phyloP scores from a whole-genome alignment of 179 eudicot species.

The Silene vulgaris region DNA sequence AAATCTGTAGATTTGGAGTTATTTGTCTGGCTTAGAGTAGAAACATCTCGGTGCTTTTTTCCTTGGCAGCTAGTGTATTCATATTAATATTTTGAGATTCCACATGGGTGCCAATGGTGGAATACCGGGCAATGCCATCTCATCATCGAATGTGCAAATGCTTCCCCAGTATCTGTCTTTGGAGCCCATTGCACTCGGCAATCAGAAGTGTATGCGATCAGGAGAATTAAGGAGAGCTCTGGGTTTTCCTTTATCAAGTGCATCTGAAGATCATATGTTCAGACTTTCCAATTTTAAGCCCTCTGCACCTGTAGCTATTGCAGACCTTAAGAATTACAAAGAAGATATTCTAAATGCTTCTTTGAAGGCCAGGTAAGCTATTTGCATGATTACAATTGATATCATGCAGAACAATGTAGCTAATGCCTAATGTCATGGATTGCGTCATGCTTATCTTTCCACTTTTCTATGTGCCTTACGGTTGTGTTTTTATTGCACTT shows the following conservation, averaged over 20 bases:
- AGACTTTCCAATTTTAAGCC: constrained; percentile 34
- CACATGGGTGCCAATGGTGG: constrained; percentile 41
- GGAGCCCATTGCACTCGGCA: constrained; percentile 33
- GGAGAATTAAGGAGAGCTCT: constrained; percentile 43
- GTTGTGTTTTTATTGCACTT: not conserved
- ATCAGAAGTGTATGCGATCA: constrained; percentile 33
- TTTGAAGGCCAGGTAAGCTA: constrained; percentile 38
- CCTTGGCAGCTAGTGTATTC: not conserved
- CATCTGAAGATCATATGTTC: constrained; percentile 34
- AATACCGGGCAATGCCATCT: constrained; percentile 25
- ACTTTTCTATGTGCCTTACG: not conserved
- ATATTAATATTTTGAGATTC: constrained; percentile 10
- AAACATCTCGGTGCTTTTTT: not conserved
- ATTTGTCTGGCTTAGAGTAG: not conserved
- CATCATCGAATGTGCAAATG: constrained; percentile 30
- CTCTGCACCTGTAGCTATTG: constrained; percentile 35
- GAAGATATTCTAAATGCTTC: constrained; percentile 35
- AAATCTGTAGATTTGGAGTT: not conserved
- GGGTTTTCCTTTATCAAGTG: constrained; percentile 35
- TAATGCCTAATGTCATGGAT: not conserved
- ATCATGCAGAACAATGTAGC: not conserved
- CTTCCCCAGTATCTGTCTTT: constrained; percentile 36
- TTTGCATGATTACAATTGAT: not conserved
- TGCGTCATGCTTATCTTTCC: not conserved
- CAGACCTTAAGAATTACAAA: constrained; percentile 39